Evolutionary conservation across 345 rosid species (phyloP).

Genomic region (Kernera saxatilis): DNA sequence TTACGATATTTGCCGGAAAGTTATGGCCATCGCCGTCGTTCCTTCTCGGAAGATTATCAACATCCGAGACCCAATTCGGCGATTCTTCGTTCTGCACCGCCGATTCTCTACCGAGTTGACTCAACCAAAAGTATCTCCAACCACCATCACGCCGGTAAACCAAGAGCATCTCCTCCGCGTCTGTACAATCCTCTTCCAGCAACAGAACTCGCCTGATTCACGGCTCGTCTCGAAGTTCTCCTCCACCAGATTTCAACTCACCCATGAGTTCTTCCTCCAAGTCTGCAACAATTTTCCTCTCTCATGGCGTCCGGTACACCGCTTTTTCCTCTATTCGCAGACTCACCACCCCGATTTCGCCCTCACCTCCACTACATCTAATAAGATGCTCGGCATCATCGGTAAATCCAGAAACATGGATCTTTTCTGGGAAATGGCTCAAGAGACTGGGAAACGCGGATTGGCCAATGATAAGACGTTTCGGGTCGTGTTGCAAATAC

Average conservation of each 20-base stretch:
- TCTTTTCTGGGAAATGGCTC: constrained; percentile 60
- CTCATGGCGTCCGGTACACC: constrained; percentile 83
- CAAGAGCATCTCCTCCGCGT: constrained; percentile 55
- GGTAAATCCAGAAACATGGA: constrained; percentile 67
- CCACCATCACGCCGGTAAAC: constrained; percentile 35
- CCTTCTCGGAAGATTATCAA: constrained; percentile 6
- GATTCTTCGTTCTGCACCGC: constrained; percentile 2
- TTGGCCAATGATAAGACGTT: constrained; percentile 71
- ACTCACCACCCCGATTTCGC: constrained; percentile 32
- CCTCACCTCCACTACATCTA: constrained; percentile 52
- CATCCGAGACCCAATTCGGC: constrained; percentile 12
- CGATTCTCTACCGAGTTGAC: constrained; percentile 5
- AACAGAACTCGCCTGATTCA: constrained; percentile 57
- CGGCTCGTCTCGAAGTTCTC: constrained; percentile 61
- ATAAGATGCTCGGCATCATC: constrained; percentile 57
- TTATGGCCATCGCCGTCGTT: not conserved
- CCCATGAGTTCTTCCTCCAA: constrained; percentile 77
- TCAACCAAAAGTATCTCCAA: constrained; percentile 10
- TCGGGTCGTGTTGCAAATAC: constrained; percentile 46
- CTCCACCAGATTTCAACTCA: constrained; percentile 35
- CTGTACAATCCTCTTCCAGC: constrained; percentile 80
- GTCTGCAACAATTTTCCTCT: constrained; percentile 76
- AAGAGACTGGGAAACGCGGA: constrained; percentile 41
- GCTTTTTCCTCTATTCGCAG: constrained; percentile 58
- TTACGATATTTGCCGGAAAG: not conserved